Base-by-base conservation (phyloP, 176 grass and related monocot genomes). In the Chrysopogon serrulatus region DNA sequence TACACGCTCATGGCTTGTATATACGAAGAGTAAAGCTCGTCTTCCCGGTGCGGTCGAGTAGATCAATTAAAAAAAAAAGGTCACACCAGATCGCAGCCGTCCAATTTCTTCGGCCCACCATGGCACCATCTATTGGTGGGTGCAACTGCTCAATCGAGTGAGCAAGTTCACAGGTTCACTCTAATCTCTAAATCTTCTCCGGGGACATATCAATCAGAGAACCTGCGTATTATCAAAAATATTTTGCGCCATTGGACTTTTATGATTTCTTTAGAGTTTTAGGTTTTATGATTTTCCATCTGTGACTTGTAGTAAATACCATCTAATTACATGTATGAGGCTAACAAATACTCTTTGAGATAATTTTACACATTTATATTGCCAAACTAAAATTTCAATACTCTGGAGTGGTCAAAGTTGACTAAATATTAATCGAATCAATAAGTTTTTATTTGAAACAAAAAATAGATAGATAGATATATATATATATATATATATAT, bases 51-150 rank as follows among this genome's bases (percentile, higher is more conserved):
- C 23, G 49, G 33, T 76, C 41, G n/a, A 30, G 27, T 26, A 42
- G 28, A 45, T 6, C 18, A 21, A n/a, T n/a, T n/a, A n/a, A n/a
- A n/a, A n/a, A n/a, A n/a, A n/a, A n/a, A n/a, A n/a, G 32, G 24
- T 53, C 23, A 5, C 19, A 73, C 61, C 76, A 51, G 33, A 71
- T 82, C 78, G 4, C 43, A 72, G 49, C 83, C 83, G 56, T 73
- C 88, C 43, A 11, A 10, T 39, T 54, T 40, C 28, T 54, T 5
- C 39, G 77, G 28, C 65, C 42, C 65, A 56, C 42, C n/a, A n/a
- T n/a, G n/a, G n/a, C n/a, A n/a, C n/a, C 65, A 60, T 88, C 68
- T 49, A 35, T 80, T 39, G 63, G 51, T 85, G 85, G 84, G 77
- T 85, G 53, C 76, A 71, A 60, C 79, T 41, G 30, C 24, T 28